Percentiles rank a stretch among this genome's conserved stretches.
Evolutionary conservation across 73 alveolate species (phyloP).

Genomic region (Paramecium sonneborni): DNA sequence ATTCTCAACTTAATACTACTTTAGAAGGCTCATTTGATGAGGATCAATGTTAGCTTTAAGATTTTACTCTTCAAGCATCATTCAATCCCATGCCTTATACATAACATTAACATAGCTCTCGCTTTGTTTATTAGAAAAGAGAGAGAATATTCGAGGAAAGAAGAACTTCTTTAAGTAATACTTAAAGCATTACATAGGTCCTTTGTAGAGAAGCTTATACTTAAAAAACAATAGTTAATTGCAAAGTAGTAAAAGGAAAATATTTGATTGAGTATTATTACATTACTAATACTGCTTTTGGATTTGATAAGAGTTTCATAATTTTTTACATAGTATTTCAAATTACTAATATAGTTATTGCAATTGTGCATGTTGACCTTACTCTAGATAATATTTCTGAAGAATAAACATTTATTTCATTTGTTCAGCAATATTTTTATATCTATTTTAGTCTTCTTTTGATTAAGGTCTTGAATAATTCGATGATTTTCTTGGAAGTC

Average conservation of each 20-base stretch:
- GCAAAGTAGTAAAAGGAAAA: not conserved
- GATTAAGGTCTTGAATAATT: not conserved
- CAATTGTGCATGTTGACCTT: not conserved
- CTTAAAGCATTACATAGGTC: not conserved
- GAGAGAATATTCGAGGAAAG: not conserved
- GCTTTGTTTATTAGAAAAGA: not conserved
- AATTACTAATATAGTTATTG: not conserved
- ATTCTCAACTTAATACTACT: not conserved
- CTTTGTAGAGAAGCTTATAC: not conserved
- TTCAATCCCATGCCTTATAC: not conserved
- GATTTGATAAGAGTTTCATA: not conserved
- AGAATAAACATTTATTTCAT: not conserved
- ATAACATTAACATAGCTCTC: not conserved
- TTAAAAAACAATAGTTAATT: not conserved
- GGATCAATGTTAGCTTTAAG: not conserved
- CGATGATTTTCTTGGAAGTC: not conserved
- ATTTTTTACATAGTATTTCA: not conserved
- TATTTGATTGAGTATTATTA: not conserved
- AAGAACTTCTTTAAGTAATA: not conserved
- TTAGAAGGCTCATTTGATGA: constrained; percentile 11
- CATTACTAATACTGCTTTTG: not conserved
- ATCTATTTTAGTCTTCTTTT: not conserved
- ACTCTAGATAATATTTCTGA: not conserved
- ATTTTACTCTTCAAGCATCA: not conserved
- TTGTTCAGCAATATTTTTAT: not conserved